Base-by-base conservation (phyloP, 805 yeast genomes). In the Lipomyces japonicus region DNA sequence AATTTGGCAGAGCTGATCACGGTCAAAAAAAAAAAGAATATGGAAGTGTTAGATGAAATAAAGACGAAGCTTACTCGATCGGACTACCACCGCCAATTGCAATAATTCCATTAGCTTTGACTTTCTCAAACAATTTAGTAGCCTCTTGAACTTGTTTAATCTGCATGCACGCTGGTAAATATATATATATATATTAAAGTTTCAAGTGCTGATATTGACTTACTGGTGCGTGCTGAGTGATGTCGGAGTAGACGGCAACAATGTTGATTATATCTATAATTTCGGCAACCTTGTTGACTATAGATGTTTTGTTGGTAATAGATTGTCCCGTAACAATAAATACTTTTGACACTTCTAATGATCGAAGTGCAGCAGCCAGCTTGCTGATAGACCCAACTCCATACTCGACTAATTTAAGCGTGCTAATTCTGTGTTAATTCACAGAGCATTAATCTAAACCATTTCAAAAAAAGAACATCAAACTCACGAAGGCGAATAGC, bases 181-280 rank as follows among this genome's bases (percentile, higher is more conserved):
- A n/a, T n/a, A n/a, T n/a, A n/a, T n/a, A n/a, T n/a, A n/a, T n/a
- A n/a, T n/a, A n/a, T n/a, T n/a, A n/a, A n/a, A n/a, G n/a, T n/a
- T n/a, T n/a, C n/a, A n/a, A n/a, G n/a, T n/a, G n/a, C n/a, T n/a
- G n/a, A n/a, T n/a, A n/a, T n/a, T n/a, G n/a, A n/a, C 45, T 4
- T 44, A 46, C 44, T 14, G 49, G 49, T 22, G 46, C 42, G 18
- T 35, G 50, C 39, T 46, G 46, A 37, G 28, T 40, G 24, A 46
- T 41, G 14, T 19, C 38, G 39, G 40, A 28, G 24, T 39, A 41
- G 2, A 41, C 47, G 4, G 16, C 22, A 4, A 24, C 47, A 18
- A 37, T 16, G 12, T 26, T 41, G 7, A 12, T 26, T 4, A 19
- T 14, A 7, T 31, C 43, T 3, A 48, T 10, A 4, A 42, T 9